Conservation (phyloP, 805 yeast species). For the Hanseniaspora meyeri region DNA sequence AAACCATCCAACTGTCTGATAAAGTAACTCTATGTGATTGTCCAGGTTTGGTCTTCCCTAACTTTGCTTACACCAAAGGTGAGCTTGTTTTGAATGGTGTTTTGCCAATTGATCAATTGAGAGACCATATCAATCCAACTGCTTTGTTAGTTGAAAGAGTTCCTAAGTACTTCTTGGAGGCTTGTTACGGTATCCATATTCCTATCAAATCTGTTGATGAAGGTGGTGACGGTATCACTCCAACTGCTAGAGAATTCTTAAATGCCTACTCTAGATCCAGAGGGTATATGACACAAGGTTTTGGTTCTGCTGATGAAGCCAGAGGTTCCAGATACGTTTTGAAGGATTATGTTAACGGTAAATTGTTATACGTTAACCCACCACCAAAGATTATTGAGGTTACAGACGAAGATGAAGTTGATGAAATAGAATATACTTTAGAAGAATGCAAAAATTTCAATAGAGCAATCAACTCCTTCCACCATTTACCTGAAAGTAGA, state of each 20-base stretch:
- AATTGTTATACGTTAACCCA: conserved; percentile 69
- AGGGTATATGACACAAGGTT: conserved; percentile 95
- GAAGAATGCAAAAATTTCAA: conserved; percentile 59
- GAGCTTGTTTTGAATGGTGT: conserved; percentile 97
- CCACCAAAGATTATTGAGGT: conserved; percentile 49
- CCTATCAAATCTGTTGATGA: conserved; percentile 63
- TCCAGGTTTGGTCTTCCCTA: conserved; percentile 98
- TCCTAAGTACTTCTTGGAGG: conserved; percentile 81
- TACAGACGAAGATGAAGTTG: conserved; percentile 24
- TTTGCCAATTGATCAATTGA: conserved; percentile 91
- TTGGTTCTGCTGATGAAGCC: conserved; percentile 92
- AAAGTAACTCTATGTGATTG: conserved; percentile 88
- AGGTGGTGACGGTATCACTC: conserved; percentile 71
- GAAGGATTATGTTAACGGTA: conserved; percentile 92
- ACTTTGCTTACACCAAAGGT: conserved; percentile 90
- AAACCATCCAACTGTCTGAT: conserved; percentile 76
- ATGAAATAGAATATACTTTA: conserved; percentile 38
- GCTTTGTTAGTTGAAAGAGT: conserved; percentile 75
- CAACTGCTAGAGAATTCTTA: conserved; percentile 79
- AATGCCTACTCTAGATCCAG: conserved; percentile 91
- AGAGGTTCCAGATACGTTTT: conserved; percentile 85
- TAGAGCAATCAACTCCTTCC: conserved; percentile 54
- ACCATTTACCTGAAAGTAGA: conserved; percentile 58
- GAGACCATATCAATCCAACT: conserved; percentile 84
- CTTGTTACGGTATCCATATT: conserved; percentile 84